Base-by-base conservation (phyloP, 2,329 filamentous ascomycete species). In the Arachnomyces sp. region DNA sequence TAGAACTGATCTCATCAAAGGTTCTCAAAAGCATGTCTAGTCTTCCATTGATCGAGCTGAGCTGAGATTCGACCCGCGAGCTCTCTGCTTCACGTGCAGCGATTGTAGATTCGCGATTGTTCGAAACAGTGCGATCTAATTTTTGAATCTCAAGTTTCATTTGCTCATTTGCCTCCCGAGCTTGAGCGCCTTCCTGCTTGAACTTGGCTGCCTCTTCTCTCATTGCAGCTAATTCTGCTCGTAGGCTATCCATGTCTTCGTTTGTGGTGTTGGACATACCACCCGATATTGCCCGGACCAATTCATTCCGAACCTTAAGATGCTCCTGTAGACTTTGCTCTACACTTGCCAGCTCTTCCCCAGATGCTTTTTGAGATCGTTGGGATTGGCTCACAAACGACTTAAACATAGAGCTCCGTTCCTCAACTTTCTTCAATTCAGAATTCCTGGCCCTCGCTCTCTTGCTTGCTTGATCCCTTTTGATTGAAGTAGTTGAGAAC, bases 401-500 rank as follows among this genome's bases (percentile, higher is more conserved):
- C 3, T 56, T 52, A 33, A 56, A 60, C 13, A 41, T 44, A 7
- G 42, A 28, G 3, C 49, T 13, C 4, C 44, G 41, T 14, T 31
- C 29, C 31, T 42, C 45, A 13, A 55, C 49, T 47, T 48, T 52
- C 14, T 49, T 49, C 3, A 72, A 25, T 34, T 65, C 54, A 30
- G 63, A 50, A 12, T 62, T 57, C 4, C 72, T 46, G 5, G 25
- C 31, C 11, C 31, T 32, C 2, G 34, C 7, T n/a, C 17, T 41
- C 11, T 29, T 38, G 13, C 4, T 13, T 12, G 40, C n/a, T 4
- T 32, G 34, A 13, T 40, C 36, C 28, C 36, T 35, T 31, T 40
- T 34, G 5, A 28, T 34, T 6, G 30, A 15, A 18, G 31, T 3
- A 7, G 7, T n/a, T 4, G 30, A 13, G 12, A 29, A 28, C 9